Evolutionary conservation across 257 asterid species (phyloP).

Genomic region (Plantago elongata): DNA sequence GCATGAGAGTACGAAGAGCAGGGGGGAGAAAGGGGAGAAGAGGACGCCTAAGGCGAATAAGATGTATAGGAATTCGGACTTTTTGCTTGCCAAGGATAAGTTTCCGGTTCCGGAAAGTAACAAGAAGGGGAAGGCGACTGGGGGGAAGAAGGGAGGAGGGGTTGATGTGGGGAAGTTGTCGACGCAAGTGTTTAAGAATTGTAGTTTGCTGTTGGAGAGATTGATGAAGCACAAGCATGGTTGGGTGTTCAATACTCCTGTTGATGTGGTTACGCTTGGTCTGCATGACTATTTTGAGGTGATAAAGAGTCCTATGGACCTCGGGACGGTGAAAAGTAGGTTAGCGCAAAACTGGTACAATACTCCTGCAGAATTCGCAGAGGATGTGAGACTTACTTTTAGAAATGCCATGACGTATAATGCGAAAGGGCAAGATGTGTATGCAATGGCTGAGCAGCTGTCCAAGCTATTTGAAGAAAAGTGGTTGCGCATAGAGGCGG

Average conservation of each 20-base stretch:
- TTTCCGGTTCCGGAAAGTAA: conserved; percentile 59
- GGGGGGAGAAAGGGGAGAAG: conserved; percentile 43
- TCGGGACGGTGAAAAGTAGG: conserved; percentile 67
- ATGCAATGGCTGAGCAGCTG: conserved; percentile 78
- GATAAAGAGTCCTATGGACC: conserved; percentile 73
- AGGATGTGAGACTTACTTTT: conserved; percentile 79
- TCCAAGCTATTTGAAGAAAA: conserved; percentile 57
- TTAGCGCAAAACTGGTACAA: conserved; percentile 55
- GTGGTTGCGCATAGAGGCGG: conserved; percentile 61
- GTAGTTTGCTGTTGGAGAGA: conserved; percentile 56
- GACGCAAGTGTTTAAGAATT: conserved; percentile 49
- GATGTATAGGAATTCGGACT: conserved; percentile 58
- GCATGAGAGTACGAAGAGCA: conserved; percentile 44
- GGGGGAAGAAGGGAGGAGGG: conserved; percentile 46
- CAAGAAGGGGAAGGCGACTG: conserved; percentile 52
- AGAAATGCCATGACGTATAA: conserved; percentile 79
- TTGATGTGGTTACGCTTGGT: conserved; percentile 65
- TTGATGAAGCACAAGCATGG: conserved; percentile 91
- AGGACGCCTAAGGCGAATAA: conserved; percentile 77
- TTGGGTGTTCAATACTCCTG: conserved; percentile 88
- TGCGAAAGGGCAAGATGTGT: conserved; percentile 78
- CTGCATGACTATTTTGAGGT: conserved; percentile 76
- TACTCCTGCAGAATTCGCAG: conserved; percentile 70
- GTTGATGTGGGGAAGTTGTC: conserved; percentile 48
- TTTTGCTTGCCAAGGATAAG: conserved; percentile 74